These are phyloP conservation scores for Turnera subulata DNA, from an alignment of 345 rosid genomes.

Conservation along the genomic window DNA sequence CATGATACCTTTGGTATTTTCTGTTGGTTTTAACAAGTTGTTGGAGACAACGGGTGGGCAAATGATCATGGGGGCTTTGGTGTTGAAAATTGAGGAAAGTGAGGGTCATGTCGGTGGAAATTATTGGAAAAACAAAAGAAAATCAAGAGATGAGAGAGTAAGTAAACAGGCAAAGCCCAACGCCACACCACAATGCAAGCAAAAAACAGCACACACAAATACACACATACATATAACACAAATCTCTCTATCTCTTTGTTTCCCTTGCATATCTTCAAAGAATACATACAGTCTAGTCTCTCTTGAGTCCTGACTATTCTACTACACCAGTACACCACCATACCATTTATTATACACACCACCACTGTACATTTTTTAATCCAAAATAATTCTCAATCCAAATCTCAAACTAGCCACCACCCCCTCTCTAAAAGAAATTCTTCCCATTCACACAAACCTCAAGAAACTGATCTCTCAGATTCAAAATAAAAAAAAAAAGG, in stretches of 20 bases:
- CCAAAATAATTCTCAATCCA: conserved; percentile 3
- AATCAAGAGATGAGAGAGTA: background rate
- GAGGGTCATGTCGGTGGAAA: conserved; percentile 18
- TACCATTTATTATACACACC: background rate
- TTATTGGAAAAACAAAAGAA: background rate
- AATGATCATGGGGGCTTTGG: background rate
- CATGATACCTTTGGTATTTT: no score
- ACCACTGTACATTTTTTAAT: background rate
- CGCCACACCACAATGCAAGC: background rate
- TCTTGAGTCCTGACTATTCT: no score
- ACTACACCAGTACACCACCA: background rate
- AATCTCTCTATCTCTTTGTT: background rate
- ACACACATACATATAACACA: background rate
- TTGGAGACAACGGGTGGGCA: background rate
- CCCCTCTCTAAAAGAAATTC: background rate
- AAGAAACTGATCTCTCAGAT: conserved; percentile 16
- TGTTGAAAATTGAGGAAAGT: background rate
- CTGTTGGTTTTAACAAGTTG: background rate
- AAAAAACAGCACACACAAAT: background rate
- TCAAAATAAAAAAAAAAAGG: background rate
- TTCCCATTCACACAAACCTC: background rate
- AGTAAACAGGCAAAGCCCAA: background rate
- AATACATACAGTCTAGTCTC: no score
- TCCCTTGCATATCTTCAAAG: background rate
- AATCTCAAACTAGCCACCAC: conserved; percentile 10